A percentile compares a stretch with the other conserved stretches of the same genome.
Evolutionary conservation across 768 basidiomycete genomes (phyloP).

Genomic region (Clitopilus passeckerianus): DNA sequence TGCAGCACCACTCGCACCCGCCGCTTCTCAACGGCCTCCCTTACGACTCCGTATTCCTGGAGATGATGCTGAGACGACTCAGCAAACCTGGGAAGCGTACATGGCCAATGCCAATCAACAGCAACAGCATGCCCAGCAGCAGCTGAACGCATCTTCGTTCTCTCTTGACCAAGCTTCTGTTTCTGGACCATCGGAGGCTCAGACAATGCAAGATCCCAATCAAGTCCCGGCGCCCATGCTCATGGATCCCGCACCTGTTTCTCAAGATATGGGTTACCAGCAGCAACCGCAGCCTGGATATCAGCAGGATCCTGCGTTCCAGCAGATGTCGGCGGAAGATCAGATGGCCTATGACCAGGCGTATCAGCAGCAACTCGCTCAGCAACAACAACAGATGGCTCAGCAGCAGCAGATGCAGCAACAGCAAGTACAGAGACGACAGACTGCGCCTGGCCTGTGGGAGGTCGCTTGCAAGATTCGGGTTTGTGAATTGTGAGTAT

Average conservation of each 20-base stretch:
- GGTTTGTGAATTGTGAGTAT: constrained; percentile 14
- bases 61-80: not conserved
- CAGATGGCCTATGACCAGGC: not conserved
- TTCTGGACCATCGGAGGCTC: not conserved
- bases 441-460: constrained; percentile 10
- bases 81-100: not conserved
- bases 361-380: not conserved
- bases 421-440: not conserved
- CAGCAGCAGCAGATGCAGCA: not conserved
- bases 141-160: not conserved
- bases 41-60: not conserved
- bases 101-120: not conserved
- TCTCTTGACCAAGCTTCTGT: not conserved
- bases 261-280: too few relatives aligned
- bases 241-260: too few relatives aligned
- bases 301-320: too few relatives aligned
- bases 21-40: not conserved
- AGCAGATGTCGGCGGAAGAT: not conserved
- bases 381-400: not conserved
- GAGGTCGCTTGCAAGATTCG: constrained; percentile 15
- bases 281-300: too few relatives aligned
- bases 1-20: not conserved
- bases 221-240: too few relatives aligned
- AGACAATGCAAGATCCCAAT: too few relatives aligned
- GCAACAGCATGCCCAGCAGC: not conserved